A percentile compares a stretch with the other conserved stretches of the same genome.
Evolutionary conservation across 495 filamentous ascomycete species (phyloP).

Genomic region (Trichoderma parareesei): DNA sequence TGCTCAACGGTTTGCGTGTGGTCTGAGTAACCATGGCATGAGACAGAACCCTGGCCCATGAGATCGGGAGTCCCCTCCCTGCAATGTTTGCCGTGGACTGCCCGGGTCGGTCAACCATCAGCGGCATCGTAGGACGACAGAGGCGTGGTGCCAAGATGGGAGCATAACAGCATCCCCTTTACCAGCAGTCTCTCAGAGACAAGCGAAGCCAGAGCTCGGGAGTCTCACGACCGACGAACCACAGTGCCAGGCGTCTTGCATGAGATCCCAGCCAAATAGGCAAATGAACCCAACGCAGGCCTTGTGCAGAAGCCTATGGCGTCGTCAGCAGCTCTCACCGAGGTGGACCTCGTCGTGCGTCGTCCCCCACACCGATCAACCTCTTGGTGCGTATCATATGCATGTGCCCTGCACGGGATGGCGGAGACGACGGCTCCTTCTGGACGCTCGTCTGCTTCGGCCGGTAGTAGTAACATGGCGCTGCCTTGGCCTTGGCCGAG

Average conservation of each 20-base stretch:
- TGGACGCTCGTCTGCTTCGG: neutral
- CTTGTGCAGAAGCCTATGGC: neutral
- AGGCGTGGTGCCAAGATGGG: neutral
- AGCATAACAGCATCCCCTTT: too few species aligned
- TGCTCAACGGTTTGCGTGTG: neutral
- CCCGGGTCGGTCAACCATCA: neutral
- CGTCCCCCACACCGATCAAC: neutral
- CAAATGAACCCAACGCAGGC: conserved; percentile 6
- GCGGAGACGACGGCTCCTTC: neutral
- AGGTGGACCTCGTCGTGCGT: neutral
- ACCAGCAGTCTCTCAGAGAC: neutral
- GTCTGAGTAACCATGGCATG: neutral
- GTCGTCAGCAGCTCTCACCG: neutral
- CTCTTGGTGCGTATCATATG: neutral
- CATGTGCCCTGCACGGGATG: conserved; percentile 1
- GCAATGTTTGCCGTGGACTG: neutral
- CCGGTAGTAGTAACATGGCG: neutral
- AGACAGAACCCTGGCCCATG: neutral
- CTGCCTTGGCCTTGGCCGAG: neutral
- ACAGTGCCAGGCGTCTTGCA: neutral
- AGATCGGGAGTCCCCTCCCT: neutral
- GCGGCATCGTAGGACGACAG: neutral
- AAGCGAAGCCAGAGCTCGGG: neutral
- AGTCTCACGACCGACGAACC: neutral
- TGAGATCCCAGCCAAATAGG: neutral